Evolutionary conservation across 768 basidiomycete genomes (phyloP), one percentile per base, ranked within the genome.

Genomic region (Lanmaoa rubissima): DNA sequence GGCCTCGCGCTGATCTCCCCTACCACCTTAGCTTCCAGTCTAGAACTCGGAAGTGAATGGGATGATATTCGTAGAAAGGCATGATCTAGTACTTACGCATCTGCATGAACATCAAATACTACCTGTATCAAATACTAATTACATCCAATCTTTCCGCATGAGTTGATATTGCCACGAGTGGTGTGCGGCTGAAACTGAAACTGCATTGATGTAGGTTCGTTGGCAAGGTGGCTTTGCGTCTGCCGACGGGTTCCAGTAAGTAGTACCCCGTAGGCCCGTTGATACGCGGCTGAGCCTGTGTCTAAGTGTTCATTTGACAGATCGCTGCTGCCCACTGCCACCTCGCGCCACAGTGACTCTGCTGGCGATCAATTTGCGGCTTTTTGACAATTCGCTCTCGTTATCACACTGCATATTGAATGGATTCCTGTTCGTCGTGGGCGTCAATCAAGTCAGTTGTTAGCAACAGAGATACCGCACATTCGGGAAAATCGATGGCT

Each of bases 51-150:
- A 28, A 36, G 39, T 13, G 24, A 34, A 36, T 16, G 19, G 17
- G 47, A 24, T 16, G 21, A 32, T 12, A 16, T 5, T 12, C 8
- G 12, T 31, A 12, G 5, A 26, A 32, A 0, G 12, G 35, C 3
- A 35, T n/a, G 5, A 49, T n/a, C 13, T 31, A 36, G 6, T 12
- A 24, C 16, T 28, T 35, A 34, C 24, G 45, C 24, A 28, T 46
- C 9, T 28, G 31, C 19, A 52, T 32, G 40, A 17, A 48, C 32
- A 10, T 38, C 26, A 28, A 21, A 31, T 13, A 19, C 5, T 19
- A 53, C 43, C 28, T 52, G 53, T 55, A 55, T 51, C 24, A 49
- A 59, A 58, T 51, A 28, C 28, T 28, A 52, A 28, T 38, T 8
- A 17, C n/a, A 53, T 21, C 1, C 45, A 32, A 46, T 38, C 7